Evolutionary conservation across 768 basidiomycete genomes (phyloP), one percentile per base, ranked within the genome.

Genomic region (Suillus brevipes): DNA sequence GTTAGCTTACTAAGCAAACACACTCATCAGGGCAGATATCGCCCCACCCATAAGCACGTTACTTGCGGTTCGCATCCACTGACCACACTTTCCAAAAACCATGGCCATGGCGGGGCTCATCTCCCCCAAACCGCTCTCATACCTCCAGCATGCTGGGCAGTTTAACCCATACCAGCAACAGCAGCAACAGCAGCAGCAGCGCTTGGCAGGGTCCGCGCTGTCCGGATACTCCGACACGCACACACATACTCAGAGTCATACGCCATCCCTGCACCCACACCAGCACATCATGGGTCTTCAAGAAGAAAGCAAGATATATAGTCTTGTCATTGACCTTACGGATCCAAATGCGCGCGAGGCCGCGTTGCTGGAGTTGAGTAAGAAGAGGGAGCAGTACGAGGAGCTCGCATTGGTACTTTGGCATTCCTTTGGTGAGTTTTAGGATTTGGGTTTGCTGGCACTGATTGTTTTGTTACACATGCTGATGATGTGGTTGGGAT

Each of bases 331-430:
- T 69, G 93, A 97, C 64, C 80, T 97, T 34, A 84, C 92, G 82
- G 89, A 94, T 72, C 88, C 90, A 1, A 85, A 81, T 63, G 87
- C 90, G n/a, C 85, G 97, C 67, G 97, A 99, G 74, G 84, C 84
- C 2, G 97, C 97, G 2, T 81, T 99, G 58, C 83, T 99, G 62
- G 97, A 99, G 79, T 83, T 99, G 72, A 97, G 94, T 81, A 99
- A 99, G 85, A 99, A 98, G 82, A 83, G 97, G 67, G 97, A 99
- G 79, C 96, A 99, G 78, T 99, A 97, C 74, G 97, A 99, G 75
- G 96, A 99, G 78, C 87, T 99, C 55, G 97, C 97, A 2, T 85
- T 99, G 50, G 93, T 99, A 31, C 84, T 99, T 8, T 99, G 97
- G 97, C 96, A 99, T 72, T 95, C 95, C 2, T 99, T 98, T 72